phyloP scores from a whole-genome alignment of 306 rosid species.

The Sophora flavescens region DNA sequence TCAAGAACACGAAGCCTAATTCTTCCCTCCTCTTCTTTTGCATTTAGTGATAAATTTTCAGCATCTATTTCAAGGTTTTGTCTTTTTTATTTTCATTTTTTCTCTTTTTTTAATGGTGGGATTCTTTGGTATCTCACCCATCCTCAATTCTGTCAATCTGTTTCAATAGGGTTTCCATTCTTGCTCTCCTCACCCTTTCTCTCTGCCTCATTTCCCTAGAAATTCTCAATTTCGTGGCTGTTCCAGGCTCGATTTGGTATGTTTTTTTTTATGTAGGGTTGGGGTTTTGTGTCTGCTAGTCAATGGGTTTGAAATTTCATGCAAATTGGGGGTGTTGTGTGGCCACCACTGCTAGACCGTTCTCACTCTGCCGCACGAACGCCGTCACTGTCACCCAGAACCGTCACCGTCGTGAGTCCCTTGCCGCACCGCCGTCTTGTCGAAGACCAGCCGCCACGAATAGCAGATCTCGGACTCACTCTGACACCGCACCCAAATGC shows the following conservation, averaged over 20 bases:
- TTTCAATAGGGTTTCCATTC: conserved; percentile 65
- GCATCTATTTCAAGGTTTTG: conserved; percentile 64
- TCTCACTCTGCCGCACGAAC: no score
- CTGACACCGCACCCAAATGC: no score
- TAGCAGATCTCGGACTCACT: no score
- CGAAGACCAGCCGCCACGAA: no score
- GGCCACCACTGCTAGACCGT: conserved; percentile 1
- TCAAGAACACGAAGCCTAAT: no score
- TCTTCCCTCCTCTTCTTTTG: background rate
- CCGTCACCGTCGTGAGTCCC: no score
- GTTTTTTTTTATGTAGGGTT: conserved; percentile 49
- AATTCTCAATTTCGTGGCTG: conserved; percentile 50
- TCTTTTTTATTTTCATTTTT: conserved; percentile 15
- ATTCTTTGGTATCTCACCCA: conserved; percentile 67
- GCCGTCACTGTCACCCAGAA: no score
- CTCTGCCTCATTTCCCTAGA: conserved; percentile 12
- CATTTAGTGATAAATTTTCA: conserved; percentile 42
- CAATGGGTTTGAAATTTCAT: conserved; percentile 46
- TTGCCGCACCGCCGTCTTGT: no score
- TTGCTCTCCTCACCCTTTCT: background rate
- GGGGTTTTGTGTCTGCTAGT: conserved; percentile 61
- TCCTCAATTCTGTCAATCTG: conserved; percentile 62
- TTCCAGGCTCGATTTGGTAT: conserved; percentile 50
- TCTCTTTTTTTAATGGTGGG: conserved; percentile 51
- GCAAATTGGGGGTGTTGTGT: conserved; percentile 45